Base-by-base conservation (phyloP, 805 yeast species). In the Nadsonia fulvescens region DNA sequence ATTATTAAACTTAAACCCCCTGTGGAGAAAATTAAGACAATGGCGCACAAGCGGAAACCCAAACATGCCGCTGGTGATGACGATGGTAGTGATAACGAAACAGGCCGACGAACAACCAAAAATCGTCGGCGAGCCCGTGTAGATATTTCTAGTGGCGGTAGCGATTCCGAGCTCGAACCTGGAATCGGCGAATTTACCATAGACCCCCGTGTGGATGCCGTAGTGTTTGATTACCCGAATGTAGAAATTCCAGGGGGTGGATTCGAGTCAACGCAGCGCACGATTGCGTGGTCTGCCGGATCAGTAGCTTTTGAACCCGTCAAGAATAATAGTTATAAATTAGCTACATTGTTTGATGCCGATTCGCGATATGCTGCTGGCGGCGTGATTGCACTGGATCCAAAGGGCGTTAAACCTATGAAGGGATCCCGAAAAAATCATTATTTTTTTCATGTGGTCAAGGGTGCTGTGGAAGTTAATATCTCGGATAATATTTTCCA, bases 391-490 rank as follows among this genome's bases (percentile, higher is more conserved):
- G 12, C 25, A 5, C 21, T 37, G 10, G 23, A 31, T 19, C 21
- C 30, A 1, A 63, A 61, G 6, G 72, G 75, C 0, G 56, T 61
- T 27, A 78, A 75, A 42, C 62, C 70, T 23, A 47, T 62, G 32
- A 65, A 66, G 36, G 52, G 64, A 12, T 66, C 82, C 13, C 72
- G 67, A 9, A 69, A 67, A 31, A 70, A 77, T 2, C 64, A 70
- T 35, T 70, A 75, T 40, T 68, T 72, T 14, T 82, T 81, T 43
- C 74, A 70, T 43, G 81, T 82, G 20, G 60, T 75, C 4, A 53
- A 58, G 22, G 95, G 95, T 0, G 37, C 62, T 3, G 42, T 78
- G 8, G 77, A 77, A 40, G 82, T 78, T 3, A 63, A 69, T 2
- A 36, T 82, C 3, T 61, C 66, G 12, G 66, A 64, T 6, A 59